Evolutionary conservation across 2,329 filamentous ascomycete genomes (phyloP).

Genomic region (Hymenoscyphus repandus): DNA sequence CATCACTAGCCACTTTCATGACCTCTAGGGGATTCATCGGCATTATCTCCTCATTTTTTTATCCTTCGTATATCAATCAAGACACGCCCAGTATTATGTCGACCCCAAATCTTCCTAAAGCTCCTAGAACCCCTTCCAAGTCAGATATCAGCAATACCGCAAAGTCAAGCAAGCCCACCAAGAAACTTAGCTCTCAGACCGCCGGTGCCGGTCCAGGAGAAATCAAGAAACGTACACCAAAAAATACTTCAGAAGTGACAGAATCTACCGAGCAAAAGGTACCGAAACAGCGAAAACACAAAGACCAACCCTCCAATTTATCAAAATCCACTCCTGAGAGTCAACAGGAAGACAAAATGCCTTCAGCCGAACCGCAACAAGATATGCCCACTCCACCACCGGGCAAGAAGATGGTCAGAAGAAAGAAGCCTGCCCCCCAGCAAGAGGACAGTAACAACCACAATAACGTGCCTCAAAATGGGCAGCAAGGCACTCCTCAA

Average conservation of each 20-base stretch:
- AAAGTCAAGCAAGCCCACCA: conserved; percentile 17
- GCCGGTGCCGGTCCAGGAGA: conserved; percentile 6
- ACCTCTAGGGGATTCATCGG: not conserved
- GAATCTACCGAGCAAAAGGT: conserved; percentile 1
- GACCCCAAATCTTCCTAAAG: conserved; percentile 11
- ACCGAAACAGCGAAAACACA: conserved; percentile 2
- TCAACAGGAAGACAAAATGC: conserved; percentile 1
- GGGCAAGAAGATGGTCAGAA: not conserved
- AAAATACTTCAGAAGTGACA: not conserved
- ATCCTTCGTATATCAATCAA: conserved; percentile 8
- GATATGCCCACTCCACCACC: not conserved
- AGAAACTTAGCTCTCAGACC: conserved; percentile 17
- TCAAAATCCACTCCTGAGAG: not conserved
- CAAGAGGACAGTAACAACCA: not conserved
- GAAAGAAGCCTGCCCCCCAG: conserved; percentile 4
- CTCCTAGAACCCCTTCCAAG: conserved; percentile 16
- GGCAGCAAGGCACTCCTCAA: not conserved
- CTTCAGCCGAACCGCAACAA: conserved; percentile 3
- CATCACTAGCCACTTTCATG: conserved; percentile 3
- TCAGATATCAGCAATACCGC: conserved; percentile 6
- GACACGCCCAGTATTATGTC: conserved; percentile 14
- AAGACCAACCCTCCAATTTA: not conserved
- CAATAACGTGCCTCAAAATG: not conserved
- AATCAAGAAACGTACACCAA: conserved; percentile 12
- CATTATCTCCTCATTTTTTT: conserved; percentile 2